Conservation (phyloP, 2,329 filamentous ascomycete species). For the Scopulariopsis brevicaulis region DNA sequence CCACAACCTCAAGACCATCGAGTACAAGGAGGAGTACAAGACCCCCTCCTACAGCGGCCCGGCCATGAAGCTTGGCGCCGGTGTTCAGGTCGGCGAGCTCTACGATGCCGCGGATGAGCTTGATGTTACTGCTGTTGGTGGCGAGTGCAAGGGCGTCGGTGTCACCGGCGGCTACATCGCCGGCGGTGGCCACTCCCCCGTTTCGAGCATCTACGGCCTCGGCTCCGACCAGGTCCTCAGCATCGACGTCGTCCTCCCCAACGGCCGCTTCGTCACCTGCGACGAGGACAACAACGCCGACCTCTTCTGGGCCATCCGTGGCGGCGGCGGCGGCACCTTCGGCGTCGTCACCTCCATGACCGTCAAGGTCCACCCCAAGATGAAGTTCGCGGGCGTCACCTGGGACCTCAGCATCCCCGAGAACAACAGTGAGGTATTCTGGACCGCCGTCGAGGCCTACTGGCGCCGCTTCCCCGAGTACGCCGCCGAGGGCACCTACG, state of each 20-base stretch:
- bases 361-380: conserved; percentile 33
- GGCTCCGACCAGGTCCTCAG: conserved; percentile 47
- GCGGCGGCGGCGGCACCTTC: conserved; percentile 48
- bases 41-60: conserved; percentile 23
- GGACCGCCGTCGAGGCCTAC: conserved; percentile 32
- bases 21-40: conserved; percentile 12
- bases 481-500: conserved; percentile 35
- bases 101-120: conserved; percentile 35
- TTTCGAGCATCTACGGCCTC: conserved; percentile 44
- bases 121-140: conserved; percentile 37
- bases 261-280: conserved; percentile 34
- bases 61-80: conserved; percentile 43
- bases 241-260: conserved; percentile 41
- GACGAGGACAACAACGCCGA: conserved; percentile 35
- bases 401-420: conserved; percentile 25
- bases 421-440: conserved; percentile 28
- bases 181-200: conserved; percentile 45
- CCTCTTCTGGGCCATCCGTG: conserved; percentile 52
- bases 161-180: conserved; percentile 48
- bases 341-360: conserved; percentile 45
- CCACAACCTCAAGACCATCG: conserved; percentile 22
- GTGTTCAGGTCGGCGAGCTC: conserved; percentile 39
- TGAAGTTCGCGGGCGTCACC: conserved; percentile 27
- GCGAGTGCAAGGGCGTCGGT: conserved; percentile 43
- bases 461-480: conserved; percentile 27